These are phyloP conservation scores for Yamadazyma blattariae DNA, from an alignment of 1,139 yeast species.

Conservation along the genomic window DNA sequence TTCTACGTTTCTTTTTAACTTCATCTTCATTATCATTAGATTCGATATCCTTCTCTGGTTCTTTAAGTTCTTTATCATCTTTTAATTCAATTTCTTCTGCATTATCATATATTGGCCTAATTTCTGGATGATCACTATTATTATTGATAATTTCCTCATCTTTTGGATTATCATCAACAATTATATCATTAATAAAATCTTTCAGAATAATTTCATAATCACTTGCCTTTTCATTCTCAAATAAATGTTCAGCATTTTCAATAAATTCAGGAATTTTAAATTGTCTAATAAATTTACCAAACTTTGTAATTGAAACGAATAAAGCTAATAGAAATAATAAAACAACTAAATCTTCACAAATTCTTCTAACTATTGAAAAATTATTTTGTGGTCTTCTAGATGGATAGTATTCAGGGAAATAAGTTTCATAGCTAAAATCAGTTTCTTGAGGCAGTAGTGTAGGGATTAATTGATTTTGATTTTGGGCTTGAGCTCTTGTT, in stretches of 20 bases:
- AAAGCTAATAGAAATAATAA: conserved; percentile 28
- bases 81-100: conserved; percentile 3
- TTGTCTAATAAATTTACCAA: conserved; percentile 22
- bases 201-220: not conserved
- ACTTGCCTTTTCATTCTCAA: no score
- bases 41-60: no score
- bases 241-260: no score
- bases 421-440: conserved; percentile 6
- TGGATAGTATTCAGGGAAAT: conserved; percentile 7
- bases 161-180: not conserved
- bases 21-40: conserved; percentile 8
- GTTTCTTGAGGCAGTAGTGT: conserved; percentile 10
- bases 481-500: conserved; percentile 14
- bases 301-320: conserved; percentile 35
- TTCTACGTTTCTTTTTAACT: conserved; percentile 56
- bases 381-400: conserved; percentile 1
- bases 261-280: no score
- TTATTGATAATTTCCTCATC: not conserved
- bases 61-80: conserved; percentile 6
- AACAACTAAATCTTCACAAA: conserved; percentile 51
- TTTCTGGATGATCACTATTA: not conserved
- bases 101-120: not conserved
- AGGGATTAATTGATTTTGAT: conserved; percentile 7
- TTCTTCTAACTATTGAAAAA: conserved; percentile 23
- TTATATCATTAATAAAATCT: not conserved